Conservation (phyloP, 345 rosid species). For the Tarenaya hassleriana region DNA sequence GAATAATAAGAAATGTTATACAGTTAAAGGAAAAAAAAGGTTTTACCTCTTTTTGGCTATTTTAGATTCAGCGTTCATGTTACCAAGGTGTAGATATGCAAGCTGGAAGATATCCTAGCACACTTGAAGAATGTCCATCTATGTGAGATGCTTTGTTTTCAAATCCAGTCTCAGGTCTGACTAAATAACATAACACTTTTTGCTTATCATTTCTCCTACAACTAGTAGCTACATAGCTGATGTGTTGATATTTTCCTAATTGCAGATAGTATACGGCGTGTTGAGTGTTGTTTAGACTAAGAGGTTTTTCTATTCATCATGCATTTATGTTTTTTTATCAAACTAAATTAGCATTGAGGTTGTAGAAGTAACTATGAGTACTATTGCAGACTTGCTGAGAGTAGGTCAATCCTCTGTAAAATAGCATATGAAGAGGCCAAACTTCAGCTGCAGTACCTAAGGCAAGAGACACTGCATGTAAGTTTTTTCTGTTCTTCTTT, state of each 20-base stretch:
- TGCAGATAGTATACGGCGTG: slow-evolving; percentile 38
- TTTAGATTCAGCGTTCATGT: slow-evolving; percentile 18
- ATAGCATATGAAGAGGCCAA: slow-evolving; percentile 59
- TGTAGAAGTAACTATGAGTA: slow-evolving; percentile 24
- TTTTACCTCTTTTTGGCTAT: slow-evolving; percentile 14
- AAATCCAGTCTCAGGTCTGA: slow-evolving; percentile 63
- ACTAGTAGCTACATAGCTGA: slow-evolving; percentile 24
- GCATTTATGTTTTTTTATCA: slow-evolving; percentile 6
- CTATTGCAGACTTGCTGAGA: slow-evolving; percentile 54
- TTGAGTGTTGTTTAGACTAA: slow-evolving; percentile 31
- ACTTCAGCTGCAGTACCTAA: slow-evolving; percentile 46
- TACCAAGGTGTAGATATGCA: slow-evolving; percentile 45
- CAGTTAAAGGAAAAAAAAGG: not conserved
- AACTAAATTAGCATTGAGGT: slow-evolving; percentile 4
- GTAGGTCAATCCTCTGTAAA: slow-evolving; percentile 45
- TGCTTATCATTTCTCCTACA: slow-evolving; percentile 12
- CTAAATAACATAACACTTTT: slow-evolving; percentile 17
- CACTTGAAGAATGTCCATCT: slow-evolving; percentile 48
- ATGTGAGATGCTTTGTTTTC: slow-evolving; percentile 48
- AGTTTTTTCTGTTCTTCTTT: slow-evolving; percentile 18
- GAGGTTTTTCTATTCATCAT: slow-evolving; percentile 42
- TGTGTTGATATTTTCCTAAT: slow-evolving; percentile 15
- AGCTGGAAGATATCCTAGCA: slow-evolving; percentile 48
- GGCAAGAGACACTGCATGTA: slow-evolving; percentile 60
- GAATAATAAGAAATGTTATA: too few relatives aligned